Base-by-base conservation (phyloP, 306 rosid species). In the Hylodesmum podocarpum region DNA sequence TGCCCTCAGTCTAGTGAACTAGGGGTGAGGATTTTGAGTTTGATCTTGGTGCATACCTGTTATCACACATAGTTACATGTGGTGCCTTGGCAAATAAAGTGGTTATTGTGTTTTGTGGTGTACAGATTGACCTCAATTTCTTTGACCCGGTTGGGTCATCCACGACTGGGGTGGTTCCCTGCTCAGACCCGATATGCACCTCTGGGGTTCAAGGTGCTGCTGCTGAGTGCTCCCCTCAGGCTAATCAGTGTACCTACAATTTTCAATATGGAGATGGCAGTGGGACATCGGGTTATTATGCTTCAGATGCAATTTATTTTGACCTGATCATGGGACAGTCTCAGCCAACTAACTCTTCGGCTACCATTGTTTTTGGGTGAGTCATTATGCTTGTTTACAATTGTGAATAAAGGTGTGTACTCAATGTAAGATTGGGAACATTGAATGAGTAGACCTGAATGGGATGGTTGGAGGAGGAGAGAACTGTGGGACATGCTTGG, bases 251-350 rank as follows among this genome's bases (percentile, higher is more conserved):
- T 66, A 78, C 86, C 75, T 95, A 92, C 80, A 54, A 89, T 10
- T 95, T 92, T 77, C 91, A 84, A 85, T 95, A 90, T 70, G 96
- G 92, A 53, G 99, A 95, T 83, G 93, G 88, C 73, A 95, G 99
- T 58, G 97, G 96, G 65, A 92, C 97, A 6, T 83, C 92, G 0
- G 96, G 97, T 59, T 86, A 78, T 81, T 95, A 95, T 80, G 88
- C 89, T 33, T 80, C 92, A 0, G 97, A 95, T 71, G 80, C 88
- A 13, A 65, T 95, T 81, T 78, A 88, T 82, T 92, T 92, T 75
- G 88, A 87, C 88, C 84, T 89, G 97, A 79, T 95, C 57, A 55
- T 91, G 69, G 96, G 92, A 66, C 96, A 86, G 71, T 82, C 97
- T 72, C 31, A 77, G 69, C 67, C 79, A 12, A 83, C 81, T 29